Conservation (phyloP, 768 basidiomycete species). For the Amanita brunnescens region DNA sequence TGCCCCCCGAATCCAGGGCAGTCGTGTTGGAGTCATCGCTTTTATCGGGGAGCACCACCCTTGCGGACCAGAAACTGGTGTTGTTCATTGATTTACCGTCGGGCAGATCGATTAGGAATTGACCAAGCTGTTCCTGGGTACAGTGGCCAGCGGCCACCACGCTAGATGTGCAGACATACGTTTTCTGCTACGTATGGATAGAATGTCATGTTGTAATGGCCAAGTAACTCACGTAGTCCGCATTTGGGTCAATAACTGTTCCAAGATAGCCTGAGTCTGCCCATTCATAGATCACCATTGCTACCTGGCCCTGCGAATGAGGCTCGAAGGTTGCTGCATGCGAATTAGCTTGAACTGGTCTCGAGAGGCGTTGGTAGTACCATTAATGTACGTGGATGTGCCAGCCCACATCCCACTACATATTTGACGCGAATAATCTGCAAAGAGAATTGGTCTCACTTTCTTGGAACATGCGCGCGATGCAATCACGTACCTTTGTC, state of each 20-base stretch:
- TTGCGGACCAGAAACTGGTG: conserved; percentile 85
- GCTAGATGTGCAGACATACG: conserved; percentile 86
- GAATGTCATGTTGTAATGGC: neutral
- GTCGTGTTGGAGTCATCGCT: conserved; percentile 15
- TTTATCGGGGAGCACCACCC: conserved; percentile 51
- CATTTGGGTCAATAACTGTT: conserved; percentile 43
- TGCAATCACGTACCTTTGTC: conserved; percentile 42
- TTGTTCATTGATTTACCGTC: conserved; percentile 48
- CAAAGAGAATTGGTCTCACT: neutral
- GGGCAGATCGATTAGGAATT: conserved; percentile 80
- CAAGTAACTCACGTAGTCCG: conserved; percentile 47
- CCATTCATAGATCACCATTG: conserved; percentile 97
- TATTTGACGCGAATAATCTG: conserved; percentile 78
- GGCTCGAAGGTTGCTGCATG: conserved; percentile 66
- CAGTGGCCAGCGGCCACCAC: conserved; percentile 72
- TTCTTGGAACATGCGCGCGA: conserved; percentile 6
- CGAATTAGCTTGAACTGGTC: conserved; percentile 5
- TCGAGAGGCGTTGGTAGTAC: conserved; percentile 30
- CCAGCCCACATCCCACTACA: conserved; percentile 96
- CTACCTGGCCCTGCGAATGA: conserved; percentile 76
- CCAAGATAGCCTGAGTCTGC: conserved; percentile 79
- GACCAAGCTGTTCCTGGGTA: conserved; percentile 60
- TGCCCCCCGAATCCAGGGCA: conserved; percentile 42
- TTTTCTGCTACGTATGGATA: conserved; percentile 54
- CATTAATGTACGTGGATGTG: conserved; percentile 72